These are phyloP conservation scores for Skeletonema potamos DNA, from an alignment of 108 stramenopile species.

Conservation along the genomic window DNA sequence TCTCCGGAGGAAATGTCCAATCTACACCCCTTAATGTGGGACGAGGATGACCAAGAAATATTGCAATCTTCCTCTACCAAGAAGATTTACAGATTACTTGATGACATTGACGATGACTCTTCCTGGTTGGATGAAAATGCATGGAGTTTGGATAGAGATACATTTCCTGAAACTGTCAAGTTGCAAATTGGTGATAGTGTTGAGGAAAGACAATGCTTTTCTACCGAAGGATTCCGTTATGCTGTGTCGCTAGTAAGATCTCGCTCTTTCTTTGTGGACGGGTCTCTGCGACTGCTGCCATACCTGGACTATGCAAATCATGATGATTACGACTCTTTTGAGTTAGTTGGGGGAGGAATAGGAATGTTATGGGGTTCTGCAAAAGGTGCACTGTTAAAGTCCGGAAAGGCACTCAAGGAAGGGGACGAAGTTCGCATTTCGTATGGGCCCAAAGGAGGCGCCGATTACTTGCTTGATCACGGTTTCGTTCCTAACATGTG, in stretches of 20 bases:
- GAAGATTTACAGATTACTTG: conserved; percentile 76
- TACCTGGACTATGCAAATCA: conserved; percentile 88
- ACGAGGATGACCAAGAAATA: conserved; percentile 78
- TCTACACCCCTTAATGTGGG: conserved; percentile 73
- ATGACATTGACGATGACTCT: conserved; percentile 86
- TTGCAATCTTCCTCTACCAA: conserved; percentile 76
- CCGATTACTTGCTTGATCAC: conserved; percentile 90
- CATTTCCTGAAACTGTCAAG: conserved; percentile 58
- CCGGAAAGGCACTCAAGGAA: conserved; percentile 32
- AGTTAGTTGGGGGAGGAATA: conserved; percentile 62
- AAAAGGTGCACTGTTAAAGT: conserved; percentile 62
- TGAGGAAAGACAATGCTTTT: conserved; percentile 68
- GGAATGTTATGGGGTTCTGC: conserved; percentile 69
- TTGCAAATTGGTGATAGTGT: conserved; percentile 11
- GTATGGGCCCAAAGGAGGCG: conserved; percentile 91
- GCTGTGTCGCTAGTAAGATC: conserved; percentile 80
- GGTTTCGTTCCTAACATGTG: conserved; percentile 76
- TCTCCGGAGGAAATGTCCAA: conserved; percentile 53
- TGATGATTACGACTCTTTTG: conserved; percentile 55
- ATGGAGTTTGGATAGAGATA: conserved; percentile 55
- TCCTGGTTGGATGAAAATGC: conserved; percentile 67
- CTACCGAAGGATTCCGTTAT: conserved; percentile 72
- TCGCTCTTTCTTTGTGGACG: conserved; percentile 86
- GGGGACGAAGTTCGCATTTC: conserved; percentile 78
- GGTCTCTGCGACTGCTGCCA: conserved; percentile 74